Conservation (phyloP, 2,329 filamentous ascomycete species). For the Chaetothyriales sp. region DNA sequence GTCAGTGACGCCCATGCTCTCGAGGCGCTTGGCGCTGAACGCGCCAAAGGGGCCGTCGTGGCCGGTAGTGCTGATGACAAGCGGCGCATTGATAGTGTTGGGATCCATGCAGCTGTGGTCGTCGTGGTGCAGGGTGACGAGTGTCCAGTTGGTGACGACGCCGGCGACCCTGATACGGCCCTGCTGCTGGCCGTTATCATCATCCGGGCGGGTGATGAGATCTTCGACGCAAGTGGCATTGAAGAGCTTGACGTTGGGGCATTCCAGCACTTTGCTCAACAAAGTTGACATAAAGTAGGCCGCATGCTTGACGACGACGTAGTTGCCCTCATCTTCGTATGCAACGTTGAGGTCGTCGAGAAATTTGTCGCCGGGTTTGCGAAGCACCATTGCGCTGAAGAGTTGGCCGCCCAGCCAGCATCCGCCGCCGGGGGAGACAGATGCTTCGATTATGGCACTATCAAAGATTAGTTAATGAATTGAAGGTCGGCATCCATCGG, state of each 20-base stretch:
- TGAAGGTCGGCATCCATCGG: too few relatives aligned
- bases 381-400: constrained; percentile 91
- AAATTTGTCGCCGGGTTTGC: constrained; percentile 80
- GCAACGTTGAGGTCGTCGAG: constrained; percentile 65
- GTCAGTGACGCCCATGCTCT: constrained; percentile 72
- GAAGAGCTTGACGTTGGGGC: constrained; percentile 92
- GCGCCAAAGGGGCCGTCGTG: constrained; percentile 86
- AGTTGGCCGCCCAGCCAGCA: constrained; percentile 91
- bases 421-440: constrained; percentile 69
- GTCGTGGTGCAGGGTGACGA: constrained; percentile 75
- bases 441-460: constrained; percentile 67
- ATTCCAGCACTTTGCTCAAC: constrained; percentile 64
- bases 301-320: constrained; percentile 87
- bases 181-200: constrained; percentile 34
- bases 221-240: constrained; percentile 90
- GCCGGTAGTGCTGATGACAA: constrained; percentile 80
- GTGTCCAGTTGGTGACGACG: constrained; percentile 92
- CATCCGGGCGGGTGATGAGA: constrained; percentile 62
- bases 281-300: constrained; percentile 84
- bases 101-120: constrained; percentile 94
- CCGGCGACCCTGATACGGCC: constrained; percentile 59
- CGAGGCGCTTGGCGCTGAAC: constrained; percentile 80
- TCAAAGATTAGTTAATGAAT: not conserved
- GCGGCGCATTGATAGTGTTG: constrained; percentile 80
- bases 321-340: constrained; percentile 77